Conservation (phyloP, 129 eudicot species). For the Flaveria robusta region DNA sequence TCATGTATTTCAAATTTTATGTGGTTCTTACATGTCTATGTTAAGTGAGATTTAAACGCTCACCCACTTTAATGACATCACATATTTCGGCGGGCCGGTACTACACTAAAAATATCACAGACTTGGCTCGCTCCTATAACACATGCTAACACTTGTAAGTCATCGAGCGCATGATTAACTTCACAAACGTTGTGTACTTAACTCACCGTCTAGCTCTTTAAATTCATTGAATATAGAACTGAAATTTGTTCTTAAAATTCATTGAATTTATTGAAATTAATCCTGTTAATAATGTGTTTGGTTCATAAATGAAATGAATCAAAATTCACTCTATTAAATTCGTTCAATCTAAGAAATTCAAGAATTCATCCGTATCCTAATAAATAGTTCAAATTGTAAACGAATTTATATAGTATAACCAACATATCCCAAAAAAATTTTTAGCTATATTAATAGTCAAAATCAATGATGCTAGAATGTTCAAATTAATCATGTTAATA, state of each 20-base stretch:
- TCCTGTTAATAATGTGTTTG: neutral
- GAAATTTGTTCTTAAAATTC: neutral
- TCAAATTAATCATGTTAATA: neutral
- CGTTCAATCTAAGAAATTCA: neutral
- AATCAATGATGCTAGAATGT: no score
- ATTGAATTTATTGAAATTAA: neutral
- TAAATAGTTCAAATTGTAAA: neutral
- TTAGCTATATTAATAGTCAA: no score
- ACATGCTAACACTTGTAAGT: no score
- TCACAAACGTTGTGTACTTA: no score
- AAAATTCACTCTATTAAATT: no score
- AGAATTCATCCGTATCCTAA: neutral
- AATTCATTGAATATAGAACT: neutral
- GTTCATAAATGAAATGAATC: neutral
- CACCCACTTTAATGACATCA: neutral
- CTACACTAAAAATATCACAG: neutral
- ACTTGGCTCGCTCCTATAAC: no score
- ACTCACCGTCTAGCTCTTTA: no score
- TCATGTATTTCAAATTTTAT: neutral
- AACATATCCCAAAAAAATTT: no score
- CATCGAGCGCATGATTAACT: no score
- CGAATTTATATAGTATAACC: neutral
- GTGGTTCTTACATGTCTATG: neutral
- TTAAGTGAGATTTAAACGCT: neutral
- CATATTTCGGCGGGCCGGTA: neutral